Evolutionary conservation across 495 filamentous ascomycete genomes (phyloP).

Genomic region (Friedmanniomyces endolithicus): DNA sequence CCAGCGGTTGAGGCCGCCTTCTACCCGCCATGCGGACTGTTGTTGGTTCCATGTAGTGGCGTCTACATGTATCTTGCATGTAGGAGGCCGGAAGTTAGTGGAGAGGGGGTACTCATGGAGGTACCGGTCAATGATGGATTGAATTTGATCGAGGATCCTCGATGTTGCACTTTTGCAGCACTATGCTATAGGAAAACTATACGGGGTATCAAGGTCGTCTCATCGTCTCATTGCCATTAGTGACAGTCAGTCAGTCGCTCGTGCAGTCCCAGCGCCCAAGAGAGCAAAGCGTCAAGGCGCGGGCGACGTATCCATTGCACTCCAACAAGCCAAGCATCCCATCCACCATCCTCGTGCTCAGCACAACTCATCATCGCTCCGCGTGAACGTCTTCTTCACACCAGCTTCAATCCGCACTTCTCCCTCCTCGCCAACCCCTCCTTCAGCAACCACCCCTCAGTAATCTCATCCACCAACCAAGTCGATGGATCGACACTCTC

Average conservation of each 20-base stretch:
- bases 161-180: too few relatives aligned
- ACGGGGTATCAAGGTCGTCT: background rate
- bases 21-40: too few relatives aligned
- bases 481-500: constrained; percentile 25
- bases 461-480: constrained; percentile 34
- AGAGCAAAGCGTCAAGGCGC: background rate
- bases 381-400: too few relatives aligned
- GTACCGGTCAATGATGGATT: too few relatives aligned
- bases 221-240: background rate
- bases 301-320: background rate
- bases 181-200: background rate
- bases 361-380: too few relatives aligned
- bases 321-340: background rate
- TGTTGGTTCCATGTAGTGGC: too few relatives aligned
- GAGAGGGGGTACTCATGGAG: too few relatives aligned
- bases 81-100: too few relatives aligned
- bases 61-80: too few relatives aligned
- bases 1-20: background rate
- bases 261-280: background rate
- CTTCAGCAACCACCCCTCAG: constrained; percentile 42
- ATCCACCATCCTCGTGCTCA: too few relatives aligned
- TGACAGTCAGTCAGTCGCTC: background rate
- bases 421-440: constrained; percentile 34
- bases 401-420: background rate
- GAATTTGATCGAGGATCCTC: too few relatives aligned